These are phyloP conservation scores for Actinomortierella wolfii DNA, from an alignment of 371 early-diverging fungal genomes.

Conservation along the genomic window DNA sequence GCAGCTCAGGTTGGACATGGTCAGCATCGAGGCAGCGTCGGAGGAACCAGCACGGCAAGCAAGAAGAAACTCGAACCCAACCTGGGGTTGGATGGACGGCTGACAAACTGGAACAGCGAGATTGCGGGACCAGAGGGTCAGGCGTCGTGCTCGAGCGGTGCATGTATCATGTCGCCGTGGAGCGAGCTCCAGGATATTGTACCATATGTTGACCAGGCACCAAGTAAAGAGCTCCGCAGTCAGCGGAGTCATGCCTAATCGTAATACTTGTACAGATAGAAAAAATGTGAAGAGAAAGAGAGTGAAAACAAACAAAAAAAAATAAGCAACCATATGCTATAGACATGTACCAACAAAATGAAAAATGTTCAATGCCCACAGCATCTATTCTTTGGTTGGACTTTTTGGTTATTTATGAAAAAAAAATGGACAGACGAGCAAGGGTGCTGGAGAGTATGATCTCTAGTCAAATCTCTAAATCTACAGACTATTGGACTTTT, in stretches of 20 bases:
- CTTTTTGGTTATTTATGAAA: no score
- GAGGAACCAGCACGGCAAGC: neutral
- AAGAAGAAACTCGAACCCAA: constrained; percentile 15
- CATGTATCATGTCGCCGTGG: constrained; percentile 46
- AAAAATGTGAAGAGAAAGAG: no score
- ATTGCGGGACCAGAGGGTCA: constrained; percentile 36
- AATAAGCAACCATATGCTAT: neutral
- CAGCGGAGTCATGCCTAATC: neutral
- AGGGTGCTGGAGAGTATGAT: no score
- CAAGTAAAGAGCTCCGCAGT: neutral
- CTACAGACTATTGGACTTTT: no score
- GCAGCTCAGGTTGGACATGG: no score
- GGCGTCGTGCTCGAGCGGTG: constrained; percentile 34
- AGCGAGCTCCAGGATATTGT: constrained; percentile 37
- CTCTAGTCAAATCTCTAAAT: no score
- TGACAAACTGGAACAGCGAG: constrained; percentile 42
- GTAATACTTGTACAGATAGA: no score
- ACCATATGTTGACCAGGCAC: neutral
- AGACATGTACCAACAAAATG: constrained; percentile 24
- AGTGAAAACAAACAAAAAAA: neutral
- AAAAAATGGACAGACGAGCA: no score
- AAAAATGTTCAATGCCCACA: no score
- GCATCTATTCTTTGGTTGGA: no score
- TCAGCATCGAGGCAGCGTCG: neutral
- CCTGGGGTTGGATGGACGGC: constrained; percentile 38